A percentile compares a stretch with the other conserved stretches of the same genome.
phyloP scores from a whole-genome alignment of 306 rosid genomes.

The Casuarina equisetifolia region DNA sequence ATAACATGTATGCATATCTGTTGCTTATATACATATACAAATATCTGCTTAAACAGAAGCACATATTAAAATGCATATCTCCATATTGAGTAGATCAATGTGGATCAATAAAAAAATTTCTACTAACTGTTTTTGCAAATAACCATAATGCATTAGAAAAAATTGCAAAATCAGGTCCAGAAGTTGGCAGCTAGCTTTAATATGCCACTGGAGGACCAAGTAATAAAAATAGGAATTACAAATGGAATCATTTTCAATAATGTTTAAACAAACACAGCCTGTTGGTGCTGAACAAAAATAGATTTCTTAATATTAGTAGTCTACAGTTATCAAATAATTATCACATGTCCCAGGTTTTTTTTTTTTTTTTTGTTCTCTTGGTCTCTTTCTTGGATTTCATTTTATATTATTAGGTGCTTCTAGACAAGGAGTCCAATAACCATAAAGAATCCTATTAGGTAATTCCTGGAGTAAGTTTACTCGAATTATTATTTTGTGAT shows the following conservation, averaged over 20 bases:
- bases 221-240: neutral
- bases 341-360: neutral
- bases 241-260: neutral
- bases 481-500: neutral
- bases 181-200: neutral
- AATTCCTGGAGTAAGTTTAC: neutral
- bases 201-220: neutral
- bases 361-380: too few species aligned
- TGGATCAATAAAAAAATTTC: neutral
- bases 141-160: neutral
- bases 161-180: neutral
- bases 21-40: neutral
- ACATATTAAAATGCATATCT: neutral
- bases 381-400: neutral
- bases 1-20: neutral
- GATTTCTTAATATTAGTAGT: neutral
- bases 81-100: too few species aligned
- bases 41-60: neutral
- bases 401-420: neutral
- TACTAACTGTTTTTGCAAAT: too few species aligned
- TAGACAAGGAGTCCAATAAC: neutral
- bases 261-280: neutral
- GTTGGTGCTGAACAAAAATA: neutral
- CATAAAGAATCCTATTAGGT: neutral
- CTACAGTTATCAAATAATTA: neutral